Evolutionary conservation across 2,329 filamentous ascomycete genomes (phyloP).

Genomic region (Aspergillus pseudoviridinutans): DNA sequence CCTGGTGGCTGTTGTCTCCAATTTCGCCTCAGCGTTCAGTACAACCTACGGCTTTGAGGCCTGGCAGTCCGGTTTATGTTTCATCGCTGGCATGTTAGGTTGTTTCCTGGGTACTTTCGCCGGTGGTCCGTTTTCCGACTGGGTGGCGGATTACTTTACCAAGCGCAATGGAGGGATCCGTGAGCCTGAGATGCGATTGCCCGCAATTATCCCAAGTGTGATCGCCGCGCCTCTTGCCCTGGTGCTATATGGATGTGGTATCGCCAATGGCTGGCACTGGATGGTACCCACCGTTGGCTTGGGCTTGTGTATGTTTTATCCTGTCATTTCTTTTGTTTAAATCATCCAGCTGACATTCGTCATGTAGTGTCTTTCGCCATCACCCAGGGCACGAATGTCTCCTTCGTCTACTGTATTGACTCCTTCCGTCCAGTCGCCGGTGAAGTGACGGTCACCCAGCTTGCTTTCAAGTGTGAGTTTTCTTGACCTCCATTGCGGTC

Average conservation of each 20-base stretch:
- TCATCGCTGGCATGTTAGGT: constrained; percentile 29
- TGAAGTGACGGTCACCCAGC: constrained; percentile 51
- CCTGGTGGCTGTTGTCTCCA: constrained; percentile 22
- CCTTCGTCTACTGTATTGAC: constrained; percentile 57
- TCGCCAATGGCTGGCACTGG: constrained; percentile 19
- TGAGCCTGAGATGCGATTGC: constrained; percentile 34
- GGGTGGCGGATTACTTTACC: constrained; percentile 29
- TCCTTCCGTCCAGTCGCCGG: constrained; percentile 56
- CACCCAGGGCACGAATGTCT: constrained; percentile 53
- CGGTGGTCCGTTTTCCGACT: constrained; percentile 43
- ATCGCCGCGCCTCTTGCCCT: neutral
- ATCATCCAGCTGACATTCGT: neutral
- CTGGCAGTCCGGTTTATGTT: constrained; percentile 47
- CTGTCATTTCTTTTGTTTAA: neutral
- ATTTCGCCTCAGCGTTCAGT: constrained; percentile 14
- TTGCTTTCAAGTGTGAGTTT: constrained; percentile 49
- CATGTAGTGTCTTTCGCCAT: constrained; percentile 43
- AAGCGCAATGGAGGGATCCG: constrained; percentile 26
- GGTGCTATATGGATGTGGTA: constrained; percentile 1
- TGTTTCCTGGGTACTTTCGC: constrained; percentile 42
- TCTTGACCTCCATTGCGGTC: neutral
- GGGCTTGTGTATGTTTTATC: constrained; percentile 19
- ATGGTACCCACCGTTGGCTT: constrained; percentile 55
- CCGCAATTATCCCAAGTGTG: constrained; percentile 1
- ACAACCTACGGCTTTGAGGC: constrained; percentile 25